Evolutionary conservation across 1,284 basidiomycete species (phyloP), one percentile per base, ranked within the genome.

Genomic region (Tylopilus sp.): DNA sequence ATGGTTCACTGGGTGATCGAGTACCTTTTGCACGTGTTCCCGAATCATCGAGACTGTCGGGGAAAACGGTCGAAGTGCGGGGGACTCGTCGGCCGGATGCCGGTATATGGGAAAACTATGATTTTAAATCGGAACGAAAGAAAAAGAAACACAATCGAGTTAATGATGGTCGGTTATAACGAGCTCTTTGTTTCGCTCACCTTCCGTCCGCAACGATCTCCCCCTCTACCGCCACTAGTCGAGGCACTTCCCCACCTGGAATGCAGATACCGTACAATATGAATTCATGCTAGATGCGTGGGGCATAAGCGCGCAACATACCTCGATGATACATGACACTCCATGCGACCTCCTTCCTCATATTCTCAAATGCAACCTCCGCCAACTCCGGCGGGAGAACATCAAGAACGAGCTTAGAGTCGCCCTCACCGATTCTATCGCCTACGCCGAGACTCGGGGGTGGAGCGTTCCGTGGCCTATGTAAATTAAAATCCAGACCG

Each of bases 71-170:
- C 79, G 77, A 24, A 93, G 81, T 3, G 87, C 84, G 38, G 92
- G 92, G 1, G 90, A 91, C 69, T 89, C 86, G 75, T 94, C 92
- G 6, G 91, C 86, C 24, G 92, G 92, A 73, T 93, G 91, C 52
- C 92, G 88, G 75, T 94, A 94, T 61, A 94, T 83, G 12, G 92
- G 92, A 73, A 88, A 88, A 71, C 91, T 93, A 60, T 36, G 39
- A 41, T 51, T n/a, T 41, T 49, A 33, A 32, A 51, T 13, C 47
- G 3, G 19, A 41, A 65, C 38, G 47, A 26, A 26, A 60, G 39
- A 53, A 52, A 22, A 56, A n/a, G 65, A 52, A 65, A 62, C 65
- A 41, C 51, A n/a, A 26, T 41, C 36, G 29, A 49, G n/a, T 49
- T 54, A 36, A 57, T 55, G 52, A 54, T 55, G 22, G 51, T 54